phyloP scores from a whole-genome alignment of 352 stramenopile genomes.

The Peronospora destructor region DNA sequence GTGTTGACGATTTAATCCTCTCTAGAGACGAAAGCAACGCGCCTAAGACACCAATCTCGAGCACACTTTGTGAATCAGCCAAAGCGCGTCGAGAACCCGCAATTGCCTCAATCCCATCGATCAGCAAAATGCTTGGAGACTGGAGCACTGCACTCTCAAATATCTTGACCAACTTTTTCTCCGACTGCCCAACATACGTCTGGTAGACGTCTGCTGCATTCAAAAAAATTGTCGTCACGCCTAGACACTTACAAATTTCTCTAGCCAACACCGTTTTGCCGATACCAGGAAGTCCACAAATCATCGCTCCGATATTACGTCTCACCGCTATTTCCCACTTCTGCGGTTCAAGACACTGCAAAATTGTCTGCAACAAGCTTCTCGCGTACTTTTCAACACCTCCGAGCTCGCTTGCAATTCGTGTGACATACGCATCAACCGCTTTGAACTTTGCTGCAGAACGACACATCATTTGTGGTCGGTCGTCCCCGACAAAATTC shows the following conservation, averaged over 20 bases:
- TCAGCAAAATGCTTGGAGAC: constrained; percentile 61
- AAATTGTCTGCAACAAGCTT: constrained; percentile 34
- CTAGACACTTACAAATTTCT: constrained; percentile 32
- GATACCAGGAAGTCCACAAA: constrained; percentile 62
- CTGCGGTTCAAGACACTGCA: constrained; percentile 22
- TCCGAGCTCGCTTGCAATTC: constrained; percentile 34
- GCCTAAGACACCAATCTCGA: constrained; percentile 73
- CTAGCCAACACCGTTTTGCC: constrained; percentile 64
- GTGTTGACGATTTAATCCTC: constrained; percentile 36
- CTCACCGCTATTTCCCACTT: constrained; percentile 1
- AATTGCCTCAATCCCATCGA: constrained; percentile 90
- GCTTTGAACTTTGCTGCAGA: constrained; percentile 16
- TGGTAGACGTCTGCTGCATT: constrained; percentile 92
- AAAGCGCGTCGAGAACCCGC: constrained; percentile 52
- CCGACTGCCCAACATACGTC: constrained; percentile 89
- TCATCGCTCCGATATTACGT: constrained; percentile 48
- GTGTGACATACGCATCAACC: constrained; percentile 22
- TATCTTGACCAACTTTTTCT: constrained; percentile 52
- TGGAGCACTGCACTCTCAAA: constrained; percentile 50
- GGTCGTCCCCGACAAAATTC: constrained; percentile 20
- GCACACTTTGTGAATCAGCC: constrained; percentile 46
- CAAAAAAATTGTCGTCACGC: constrained; percentile 42
- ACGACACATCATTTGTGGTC: background rate
- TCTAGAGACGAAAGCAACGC: constrained; percentile 85
- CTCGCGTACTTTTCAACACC: constrained; percentile 34